Base-by-base conservation (phyloP, 768 basidiomycete genomes). In the Cubamyces lactineus region DNA sequence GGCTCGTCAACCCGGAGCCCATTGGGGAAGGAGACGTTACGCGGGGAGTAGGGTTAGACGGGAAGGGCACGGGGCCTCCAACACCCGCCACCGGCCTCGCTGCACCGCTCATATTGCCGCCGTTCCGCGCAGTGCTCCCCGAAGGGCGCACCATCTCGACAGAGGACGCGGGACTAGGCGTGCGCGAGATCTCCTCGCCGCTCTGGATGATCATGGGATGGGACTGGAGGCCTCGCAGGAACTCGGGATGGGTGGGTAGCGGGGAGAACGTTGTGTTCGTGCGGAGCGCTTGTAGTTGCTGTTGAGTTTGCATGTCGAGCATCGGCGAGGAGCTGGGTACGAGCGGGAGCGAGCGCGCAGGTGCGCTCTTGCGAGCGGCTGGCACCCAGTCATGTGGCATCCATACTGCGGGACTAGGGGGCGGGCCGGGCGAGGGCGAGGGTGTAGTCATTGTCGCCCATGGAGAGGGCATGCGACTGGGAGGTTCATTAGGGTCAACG, bases 141-240 rank as follows among this genome's bases (percentile, higher is more conserved):
- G 47, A 19, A 24, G 45, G 41, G 9, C 49, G 53, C 1, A 64
- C 63, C 34, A 59, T 40, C 57, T 64, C 63, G n/a, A 60, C 17
- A n/a, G 63, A 64, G 5, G 63, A 64, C 2, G 63, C 43, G 4
- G 63, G 63, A 42, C 63, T 64, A 7, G 63, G 63, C 3, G 63
- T 39, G 47, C 58, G 57, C 41, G 41, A 11, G 38, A 13, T 11
- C 0, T 40, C 45, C 6, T 46, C 47, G 9, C 39, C 46, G 47
- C 47, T 52, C 48, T 64, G 53, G 23, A 57, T 60, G 58, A 64
- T 64, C 48, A 64, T 54, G 5, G 63, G 63, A 38, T 64, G 63
- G 11, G 63, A 64, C 21, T 60, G 52, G 12, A 64, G 45, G 54
- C 53, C 52, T 24, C 58, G 53, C 34, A 64, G 24, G 43, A 64